These are phyloP conservation scores for Kwoniella bestiolae DNA, from an alignment of 768 basidiomycete species.

Conservation along the genomic window DNA sequence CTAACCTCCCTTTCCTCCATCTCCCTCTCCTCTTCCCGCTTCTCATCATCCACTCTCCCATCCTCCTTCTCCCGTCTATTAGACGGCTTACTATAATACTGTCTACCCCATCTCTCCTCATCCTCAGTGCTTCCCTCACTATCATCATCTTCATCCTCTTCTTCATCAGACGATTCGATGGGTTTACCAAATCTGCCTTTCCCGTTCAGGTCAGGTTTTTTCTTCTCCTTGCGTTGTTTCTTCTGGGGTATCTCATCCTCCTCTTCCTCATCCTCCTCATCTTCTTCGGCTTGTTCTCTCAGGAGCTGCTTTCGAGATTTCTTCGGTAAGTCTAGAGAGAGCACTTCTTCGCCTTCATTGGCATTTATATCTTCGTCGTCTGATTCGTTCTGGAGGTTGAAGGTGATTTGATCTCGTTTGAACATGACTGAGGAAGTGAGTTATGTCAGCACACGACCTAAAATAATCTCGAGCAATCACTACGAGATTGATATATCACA, in stretches of 20 bases:
- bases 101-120: slow-evolving; percentile 78
- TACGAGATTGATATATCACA: no score
- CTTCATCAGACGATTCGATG: slow-evolving; percentile 39
- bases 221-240: slow-evolving; percentile 43
- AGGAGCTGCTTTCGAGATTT: slow-evolving; percentile 21
- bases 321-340: slow-evolving; percentile 61
- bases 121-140: slow-evolving; percentile 24
- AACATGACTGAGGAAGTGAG: slow-evolving; percentile 51
- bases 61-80: slow-evolving; percentile 53
- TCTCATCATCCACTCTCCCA: slow-evolving; percentile 70
- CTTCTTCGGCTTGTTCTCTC: slow-evolving; percentile 50
- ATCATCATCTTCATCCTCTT: slow-evolving; percentile 23
- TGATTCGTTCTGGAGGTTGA: slow-evolving; percentile 65
- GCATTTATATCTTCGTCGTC: slow-evolving; percentile 57
- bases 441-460: not conserved
- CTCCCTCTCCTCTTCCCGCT: slow-evolving; percentile 85
- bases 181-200: slow-evolving; percentile 57
- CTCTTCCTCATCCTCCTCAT: slow-evolving; percentile 62
- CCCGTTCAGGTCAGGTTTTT: slow-evolving; percentile 31
- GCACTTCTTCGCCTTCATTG: slow-evolving; percentile 79
- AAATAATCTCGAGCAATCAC: no score
- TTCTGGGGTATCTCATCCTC: slow-evolving; percentile 51
- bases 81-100: slow-evolving; percentile 72
- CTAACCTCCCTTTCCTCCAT: slow-evolving; percentile 86
- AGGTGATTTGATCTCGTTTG: slow-evolving; percentile 71